These are phyloP conservation scores for Silene coronaria DNA, from an alignment of 179 eudicot genomes.

Conservation along the genomic window DNA sequence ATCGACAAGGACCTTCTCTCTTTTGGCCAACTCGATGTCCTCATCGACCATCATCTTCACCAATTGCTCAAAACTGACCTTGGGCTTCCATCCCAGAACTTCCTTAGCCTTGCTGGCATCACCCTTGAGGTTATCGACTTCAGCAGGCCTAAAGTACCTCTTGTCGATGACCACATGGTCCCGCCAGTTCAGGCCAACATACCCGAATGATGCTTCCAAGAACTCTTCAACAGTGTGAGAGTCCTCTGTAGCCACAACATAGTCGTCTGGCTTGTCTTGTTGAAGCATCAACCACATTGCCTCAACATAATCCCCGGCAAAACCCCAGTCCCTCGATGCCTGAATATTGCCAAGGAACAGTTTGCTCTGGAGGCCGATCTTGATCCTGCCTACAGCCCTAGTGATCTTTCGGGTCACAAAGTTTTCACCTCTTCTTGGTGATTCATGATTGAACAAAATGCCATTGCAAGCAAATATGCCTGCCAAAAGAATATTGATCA, in stretches of 20 bases:
- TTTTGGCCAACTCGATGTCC: conserved; percentile 74
- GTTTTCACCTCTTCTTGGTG: conserved; percentile 92
- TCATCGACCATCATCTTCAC: conserved; percentile 99
- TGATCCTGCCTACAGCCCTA: conserved; percentile 86
- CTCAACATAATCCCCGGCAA: conserved; percentile 97
- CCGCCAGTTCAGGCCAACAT: conserved; percentile 76
- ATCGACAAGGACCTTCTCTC: conserved; percentile 70
- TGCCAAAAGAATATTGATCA: conserved; percentile 3
- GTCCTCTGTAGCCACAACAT: conserved; percentile 92
- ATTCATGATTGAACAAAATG: conserved; percentile 84
- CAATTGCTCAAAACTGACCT: conserved; percentile 78
- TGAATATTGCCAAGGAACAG: conserved; percentile 75
- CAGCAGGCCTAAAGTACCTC: conserved; percentile 87
- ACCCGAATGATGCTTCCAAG: conserved; percentile 74
- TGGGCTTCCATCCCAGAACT: conserved; percentile 79
- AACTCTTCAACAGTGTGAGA: conserved; percentile 93
- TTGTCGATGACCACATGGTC: conserved; percentile 84
- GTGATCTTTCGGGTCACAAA: conserved; percentile 97
- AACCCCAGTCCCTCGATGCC: conserved; percentile 96
- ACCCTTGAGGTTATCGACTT: conserved; percentile 91
- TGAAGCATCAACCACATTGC: conserved; percentile 99
- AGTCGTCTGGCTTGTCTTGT: conserved; percentile 92
- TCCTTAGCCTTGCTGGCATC: conserved; percentile 77
- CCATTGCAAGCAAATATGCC: conserved; percentile 89
- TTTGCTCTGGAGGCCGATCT: conserved; percentile 80